Evolutionary conservation across 495 filamentous ascomycete species (phyloP).

Genomic region (Astrocystis sublimbata): DNA sequence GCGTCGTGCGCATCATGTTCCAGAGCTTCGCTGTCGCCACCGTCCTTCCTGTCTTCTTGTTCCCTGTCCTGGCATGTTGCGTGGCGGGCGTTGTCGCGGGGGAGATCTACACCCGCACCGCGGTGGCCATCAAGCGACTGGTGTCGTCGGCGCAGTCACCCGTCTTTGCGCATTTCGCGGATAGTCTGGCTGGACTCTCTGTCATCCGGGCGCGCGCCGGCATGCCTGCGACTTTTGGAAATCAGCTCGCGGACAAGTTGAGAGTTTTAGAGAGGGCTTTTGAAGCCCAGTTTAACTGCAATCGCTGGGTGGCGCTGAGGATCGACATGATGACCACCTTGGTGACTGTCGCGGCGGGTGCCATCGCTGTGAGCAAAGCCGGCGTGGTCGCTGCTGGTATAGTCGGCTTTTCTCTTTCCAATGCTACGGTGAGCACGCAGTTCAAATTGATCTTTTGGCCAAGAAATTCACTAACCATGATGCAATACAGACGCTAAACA

Average conservation of each 20-base stretch:
- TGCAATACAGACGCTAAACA: conserved; percentile 39
- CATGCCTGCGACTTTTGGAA: conserved; percentile 47
- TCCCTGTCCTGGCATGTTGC: conserved; percentile 46
- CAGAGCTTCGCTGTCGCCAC: conserved; percentile 48
- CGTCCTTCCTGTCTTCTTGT: conserved; percentile 52
- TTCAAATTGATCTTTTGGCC: not conserved
- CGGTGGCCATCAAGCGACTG: conserved; percentile 47
- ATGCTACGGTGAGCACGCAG: conserved; percentile 48
- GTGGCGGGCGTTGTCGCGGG: conserved; percentile 44
- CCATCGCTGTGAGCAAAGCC: conserved; percentile 46
- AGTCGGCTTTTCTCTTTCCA: conserved; percentile 52
- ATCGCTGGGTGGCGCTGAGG: conserved; percentile 53
- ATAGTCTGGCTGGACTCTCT: conserved; percentile 48
- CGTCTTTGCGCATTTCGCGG: conserved; percentile 52
- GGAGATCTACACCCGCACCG: conserved; percentile 52
- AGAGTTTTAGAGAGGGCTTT: conserved; percentile 39
- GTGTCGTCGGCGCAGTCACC: conserved; percentile 49
- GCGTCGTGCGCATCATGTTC: conserved; percentile 39
- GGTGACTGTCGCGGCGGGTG: conserved; percentile 47
- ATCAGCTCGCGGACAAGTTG: conserved; percentile 45
- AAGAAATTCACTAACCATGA: not conserved
- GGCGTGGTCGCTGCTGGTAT: conserved; percentile 45
- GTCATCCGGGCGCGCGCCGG: conserved; percentile 49
- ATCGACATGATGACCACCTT: conserved; percentile 50
- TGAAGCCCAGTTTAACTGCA: conserved; percentile 51